These are phyloP conservation scores for Baorangia bicolor DNA, from an alignment of 768 basidiomycete genomes.

Conservation along the genomic window DNA sequence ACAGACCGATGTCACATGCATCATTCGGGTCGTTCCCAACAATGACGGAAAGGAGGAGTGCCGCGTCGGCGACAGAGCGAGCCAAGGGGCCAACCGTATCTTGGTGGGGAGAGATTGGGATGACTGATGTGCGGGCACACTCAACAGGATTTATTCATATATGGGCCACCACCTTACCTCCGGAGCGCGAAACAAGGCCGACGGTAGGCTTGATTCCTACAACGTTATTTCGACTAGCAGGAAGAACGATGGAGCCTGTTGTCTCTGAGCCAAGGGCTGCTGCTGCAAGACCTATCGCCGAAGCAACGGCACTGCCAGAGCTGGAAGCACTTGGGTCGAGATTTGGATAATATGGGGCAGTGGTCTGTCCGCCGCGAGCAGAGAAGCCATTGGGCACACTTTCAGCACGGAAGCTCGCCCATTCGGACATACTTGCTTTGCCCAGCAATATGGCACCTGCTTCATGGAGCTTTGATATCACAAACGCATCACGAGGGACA, in stretches of 20 bases:
- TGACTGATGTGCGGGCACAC: constrained; percentile 34
- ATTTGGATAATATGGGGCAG: constrained; percentile 41
- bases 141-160: background rate
- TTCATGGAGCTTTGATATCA: constrained; percentile 29
- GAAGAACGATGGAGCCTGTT: constrained; percentile 47
- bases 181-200: constrained; percentile 40
- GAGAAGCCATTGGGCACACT: constrained; percentile 43
- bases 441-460: constrained; percentile 41
- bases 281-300: constrained; percentile 45
- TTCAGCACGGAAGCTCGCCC: constrained; percentile 40
- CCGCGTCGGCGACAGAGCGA: constrained; percentile 38
- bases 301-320: constrained; percentile 44
- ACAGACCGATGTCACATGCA: constrained; percentile 35
- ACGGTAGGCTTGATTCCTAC: constrained; percentile 46
- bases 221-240: constrained; percentile 42
- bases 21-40: constrained; percentile 44
- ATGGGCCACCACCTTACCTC: constrained; percentile 28
- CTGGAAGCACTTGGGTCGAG: constrained; percentile 42
- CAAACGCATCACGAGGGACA: constrained; percentile 36
- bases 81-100: constrained; percentile 41
- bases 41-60: constrained; percentile 40
- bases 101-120: constrained; percentile 43
- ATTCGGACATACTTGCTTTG: constrained; percentile 44
- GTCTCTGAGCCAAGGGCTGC: constrained; percentile 48
- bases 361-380: constrained; percentile 45